phyloP scores from a whole-genome alignment of 768 basidiomycete species.

The Boletus sp. region DNA sequence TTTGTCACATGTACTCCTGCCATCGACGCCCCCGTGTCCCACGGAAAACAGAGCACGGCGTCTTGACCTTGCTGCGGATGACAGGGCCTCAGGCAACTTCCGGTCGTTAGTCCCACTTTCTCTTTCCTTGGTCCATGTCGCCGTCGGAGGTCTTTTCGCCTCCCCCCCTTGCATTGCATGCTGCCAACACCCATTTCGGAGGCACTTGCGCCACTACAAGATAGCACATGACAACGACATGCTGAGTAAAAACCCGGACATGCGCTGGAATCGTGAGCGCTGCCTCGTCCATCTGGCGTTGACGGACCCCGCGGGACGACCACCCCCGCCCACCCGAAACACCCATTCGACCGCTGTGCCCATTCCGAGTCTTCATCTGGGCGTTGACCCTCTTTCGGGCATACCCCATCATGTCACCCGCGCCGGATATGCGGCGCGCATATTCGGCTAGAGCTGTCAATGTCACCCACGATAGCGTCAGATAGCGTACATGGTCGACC shows the following conservation, averaged over 20 bases:
- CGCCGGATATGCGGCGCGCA: not conserved
- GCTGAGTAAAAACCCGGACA: too few relatives aligned
- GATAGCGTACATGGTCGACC: not conserved
- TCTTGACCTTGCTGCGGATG: not conserved
- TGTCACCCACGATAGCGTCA: not conserved
- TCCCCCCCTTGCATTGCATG: not conserved
- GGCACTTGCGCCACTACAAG: not conserved
- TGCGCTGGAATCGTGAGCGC: not conserved
- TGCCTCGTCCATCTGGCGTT: not conserved
- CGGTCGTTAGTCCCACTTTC: not conserved
- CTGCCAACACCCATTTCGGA: not conserved
- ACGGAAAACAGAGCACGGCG: not conserved
- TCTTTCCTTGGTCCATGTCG: not conserved
- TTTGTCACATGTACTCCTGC: not conserved
- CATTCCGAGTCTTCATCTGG: too few relatives aligned
- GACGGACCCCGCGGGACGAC: too few relatives aligned
- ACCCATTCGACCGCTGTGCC: not conserved
- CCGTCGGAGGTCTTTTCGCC: not conserved
- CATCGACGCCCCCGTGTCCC: not conserved
- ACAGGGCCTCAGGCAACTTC: too few relatives aligned
- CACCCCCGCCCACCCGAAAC: not conserved
- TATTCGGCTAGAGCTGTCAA: not conserved
- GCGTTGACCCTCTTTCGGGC: not conserved
- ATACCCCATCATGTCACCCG: not conserved
- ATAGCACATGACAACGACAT: not conserved